phyloP scores from a whole-genome alignment of 192 early-diverging fungal species.

The Geosiphon pyriformis region DNA sequence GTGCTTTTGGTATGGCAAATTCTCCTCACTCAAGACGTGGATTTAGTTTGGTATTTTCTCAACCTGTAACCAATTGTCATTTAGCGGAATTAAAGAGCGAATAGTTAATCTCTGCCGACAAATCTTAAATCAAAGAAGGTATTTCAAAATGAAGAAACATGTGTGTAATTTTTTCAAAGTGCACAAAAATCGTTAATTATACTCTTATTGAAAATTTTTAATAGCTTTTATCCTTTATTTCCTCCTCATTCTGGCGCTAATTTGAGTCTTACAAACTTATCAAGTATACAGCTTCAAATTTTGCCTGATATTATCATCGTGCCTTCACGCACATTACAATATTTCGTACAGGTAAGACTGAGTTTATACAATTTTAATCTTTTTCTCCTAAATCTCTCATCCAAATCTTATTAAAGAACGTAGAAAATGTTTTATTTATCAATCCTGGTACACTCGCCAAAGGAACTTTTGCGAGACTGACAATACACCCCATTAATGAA shows the following conservation, averaged over 20 bases:
- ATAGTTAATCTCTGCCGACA: neutral
- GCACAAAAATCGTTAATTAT: no score
- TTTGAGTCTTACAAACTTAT: neutral
- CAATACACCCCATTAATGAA: neutral
- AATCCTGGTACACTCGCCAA: neutral
- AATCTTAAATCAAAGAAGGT: neutral
- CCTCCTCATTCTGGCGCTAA: neutral
- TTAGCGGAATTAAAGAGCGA: neutral
- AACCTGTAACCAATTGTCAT: no score
- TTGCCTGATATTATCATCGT: neutral
- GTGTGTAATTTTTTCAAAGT: no score
- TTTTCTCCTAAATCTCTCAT: neutral
- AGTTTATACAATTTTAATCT: neutral
- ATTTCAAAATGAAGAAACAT: no score
- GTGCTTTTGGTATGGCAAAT: slow-evolving; percentile 33
- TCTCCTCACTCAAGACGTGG: no score
- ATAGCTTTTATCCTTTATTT: neutral
- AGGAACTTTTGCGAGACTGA: neutral
- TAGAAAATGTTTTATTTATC: neutral
- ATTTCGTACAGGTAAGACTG: neutral
- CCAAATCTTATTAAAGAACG: neutral
- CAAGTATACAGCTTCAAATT: neutral
- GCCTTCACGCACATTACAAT: neutral
- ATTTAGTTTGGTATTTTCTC: no score
- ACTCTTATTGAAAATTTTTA: neutral